A percentile compares a stretch with the other conserved stretches of the same genome.
Conservation (phyloP, 2,329 filamentous ascomycete species). For the Pseudonectria buxi region DNA sequence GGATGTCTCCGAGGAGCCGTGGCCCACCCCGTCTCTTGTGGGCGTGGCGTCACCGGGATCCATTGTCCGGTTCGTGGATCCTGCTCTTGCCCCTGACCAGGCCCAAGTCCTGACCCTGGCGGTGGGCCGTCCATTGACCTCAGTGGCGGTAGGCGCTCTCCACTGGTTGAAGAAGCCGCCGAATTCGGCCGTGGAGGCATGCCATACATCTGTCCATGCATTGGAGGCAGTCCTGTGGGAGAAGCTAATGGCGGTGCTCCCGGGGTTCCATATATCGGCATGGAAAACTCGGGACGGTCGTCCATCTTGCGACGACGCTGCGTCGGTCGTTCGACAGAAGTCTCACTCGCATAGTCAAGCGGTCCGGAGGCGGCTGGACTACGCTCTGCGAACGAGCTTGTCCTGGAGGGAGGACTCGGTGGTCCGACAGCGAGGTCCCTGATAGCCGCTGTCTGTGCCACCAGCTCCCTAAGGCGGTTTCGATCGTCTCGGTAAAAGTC, state of each 20-base stretch:
- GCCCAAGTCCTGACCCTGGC: conserved; percentile 12
- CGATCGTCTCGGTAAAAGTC: conserved; percentile 70
- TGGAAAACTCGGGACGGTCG: conserved; percentile 36
- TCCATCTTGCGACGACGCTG: conserved; percentile 44
- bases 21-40: conserved; percentile 31
- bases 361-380: conserved; percentile 28
- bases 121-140: conserved; percentile 36
- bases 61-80: conserved; percentile 31
- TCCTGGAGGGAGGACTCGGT: conserved; percentile 40
- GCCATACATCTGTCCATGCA: conserved; percentile 33
- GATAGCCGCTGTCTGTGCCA: conserved; percentile 52
- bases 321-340: conserved; percentile 38
- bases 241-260: conserved; percentile 23
- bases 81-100: conserved; percentile 27
- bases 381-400: conserved; percentile 31
- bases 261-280: conserved; percentile 32
- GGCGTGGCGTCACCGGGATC: conserved; percentile 25
- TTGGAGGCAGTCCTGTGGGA: conserved; percentile 34
- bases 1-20: conserved; percentile 21
- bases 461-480: conserved; percentile 62
- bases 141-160: conserved; percentile 42
- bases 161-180: conserved; percentile 29
- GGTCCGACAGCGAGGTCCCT: conserved; percentile 46
- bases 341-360: conserved; percentile 34
- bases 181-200: conserved; percentile 32